Conservation (phyloP, 2,329 filamentous ascomycete genomes). For the Rutstroemia sp. region DNA sequence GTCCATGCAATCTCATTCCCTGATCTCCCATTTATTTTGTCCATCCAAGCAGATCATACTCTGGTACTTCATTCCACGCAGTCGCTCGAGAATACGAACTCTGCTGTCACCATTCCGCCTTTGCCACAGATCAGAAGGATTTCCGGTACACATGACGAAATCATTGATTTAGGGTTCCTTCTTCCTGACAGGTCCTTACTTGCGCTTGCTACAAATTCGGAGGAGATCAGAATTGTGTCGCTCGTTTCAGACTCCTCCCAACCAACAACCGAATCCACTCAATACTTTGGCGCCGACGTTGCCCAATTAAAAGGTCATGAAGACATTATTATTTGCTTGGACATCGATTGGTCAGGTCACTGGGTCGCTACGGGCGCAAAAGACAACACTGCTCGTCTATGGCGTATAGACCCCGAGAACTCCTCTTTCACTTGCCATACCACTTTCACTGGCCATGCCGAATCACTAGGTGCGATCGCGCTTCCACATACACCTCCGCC, state of each 20-base stretch:
- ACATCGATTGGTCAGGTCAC: slow-evolving; percentile 92
- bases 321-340: slow-evolving; percentile 91
- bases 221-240: slow-evolving; percentile 84
- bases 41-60: slow-evolving; percentile 84
- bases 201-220: slow-evolving; percentile 89
- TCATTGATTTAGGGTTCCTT: slow-evolving; percentile 88
- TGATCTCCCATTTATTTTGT: slow-evolving; percentile 63
- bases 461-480: slow-evolving; percentile 85
- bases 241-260: slow-evolving; percentile 35
- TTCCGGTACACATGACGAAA: slow-evolving; percentile 94
- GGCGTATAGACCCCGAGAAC: slow-evolving; percentile 73
- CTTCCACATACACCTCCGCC: slow-evolving; percentile 65
- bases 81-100: slow-evolving; percentile 32
- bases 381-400: slow-evolving; percentile 88
- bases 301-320: slow-evolving; percentile 82
- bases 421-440: slow-evolving; percentile 73
- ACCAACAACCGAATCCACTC: slow-evolving; percentile 29
- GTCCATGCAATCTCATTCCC: slow-evolving; percentile 62
- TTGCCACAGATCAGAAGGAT: slow-evolving; percentile 59
- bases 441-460: slow-evolving; percentile 83
- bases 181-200: slow-evolving; percentile 73
- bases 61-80: slow-evolving; percentile 62
- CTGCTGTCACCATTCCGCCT: slow-evolving; percentile 31
- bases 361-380: slow-evolving; percentile 97
- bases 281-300: slow-evolving; percentile 85